Percentiles rank a stretch among this genome's conserved stretches.
These are phyloP conservation scores for Metroxylon sagu DNA, from an alignment of 176 grass and related monocot species.

Conservation along the genomic window DNA sequence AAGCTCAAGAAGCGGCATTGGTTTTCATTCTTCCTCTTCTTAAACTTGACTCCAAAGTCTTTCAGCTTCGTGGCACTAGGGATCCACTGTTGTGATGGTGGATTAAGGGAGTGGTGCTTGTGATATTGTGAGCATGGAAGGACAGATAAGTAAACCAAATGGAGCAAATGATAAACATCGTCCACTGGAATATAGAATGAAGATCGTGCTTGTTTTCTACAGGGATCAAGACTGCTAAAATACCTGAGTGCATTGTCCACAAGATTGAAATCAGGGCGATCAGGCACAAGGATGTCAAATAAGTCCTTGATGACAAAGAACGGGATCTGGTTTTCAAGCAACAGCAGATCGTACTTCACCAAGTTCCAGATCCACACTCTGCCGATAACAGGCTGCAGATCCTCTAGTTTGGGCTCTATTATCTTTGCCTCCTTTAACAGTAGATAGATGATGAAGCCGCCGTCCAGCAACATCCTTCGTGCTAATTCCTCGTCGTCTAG, in stretches of 20 bases:
- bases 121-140: constrained; percentile 10
- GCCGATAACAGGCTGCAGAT: no score
- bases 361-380: constrained; percentile 18
- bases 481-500: no score
- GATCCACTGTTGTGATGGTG: not conserved
- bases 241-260: no score
- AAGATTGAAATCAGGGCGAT: not conserved
- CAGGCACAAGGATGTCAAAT: constrained; percentile 18
- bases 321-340: constrained; percentile 28
- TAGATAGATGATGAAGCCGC: no score
- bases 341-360: constrained; percentile 20
- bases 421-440: no score
- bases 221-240: no score
- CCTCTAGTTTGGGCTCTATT: no score
- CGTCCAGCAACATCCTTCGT: no score
- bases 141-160: constrained; percentile 21
- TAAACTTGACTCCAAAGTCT: constrained; percentile 14
- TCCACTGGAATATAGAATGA: no score
- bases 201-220: no score
- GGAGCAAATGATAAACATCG: constrained; percentile 14
- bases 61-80: constrained; percentile 6
- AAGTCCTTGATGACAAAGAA: constrained; percentile 18
- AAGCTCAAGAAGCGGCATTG: not conserved
- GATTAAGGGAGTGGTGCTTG: not conserved
- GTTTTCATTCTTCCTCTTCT: not conserved